phyloP scores from a whole-genome alignment of 2,329 filamentous ascomycete genomes.

The Ophiostoma ulmi region DNA sequence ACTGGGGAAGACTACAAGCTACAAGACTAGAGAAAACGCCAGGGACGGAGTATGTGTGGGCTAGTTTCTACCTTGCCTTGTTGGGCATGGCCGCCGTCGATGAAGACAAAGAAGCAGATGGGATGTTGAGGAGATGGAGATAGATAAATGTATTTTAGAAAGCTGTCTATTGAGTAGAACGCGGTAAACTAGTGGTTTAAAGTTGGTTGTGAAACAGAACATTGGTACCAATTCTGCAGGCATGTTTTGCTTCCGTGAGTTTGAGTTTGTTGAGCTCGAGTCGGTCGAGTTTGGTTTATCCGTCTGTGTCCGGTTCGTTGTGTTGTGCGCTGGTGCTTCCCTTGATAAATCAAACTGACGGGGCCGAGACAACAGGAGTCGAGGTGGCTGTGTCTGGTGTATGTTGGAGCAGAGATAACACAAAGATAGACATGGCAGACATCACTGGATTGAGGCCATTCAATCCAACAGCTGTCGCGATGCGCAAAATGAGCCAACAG shows the following conservation, averaged over 20 bases:
- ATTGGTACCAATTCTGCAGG: too few species aligned
- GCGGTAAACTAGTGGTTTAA: neutral
- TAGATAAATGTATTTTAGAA: neutral
- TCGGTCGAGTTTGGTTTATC: neutral
- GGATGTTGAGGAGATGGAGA: neutral
- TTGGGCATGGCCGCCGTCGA: conserved; percentile 5
- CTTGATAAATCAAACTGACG: neutral
- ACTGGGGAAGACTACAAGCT: neutral
- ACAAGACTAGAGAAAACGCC: neutral
- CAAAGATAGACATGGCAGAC: neutral
- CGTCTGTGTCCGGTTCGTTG: neutral
- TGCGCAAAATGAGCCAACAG: neutral
- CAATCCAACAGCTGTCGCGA: neutral
- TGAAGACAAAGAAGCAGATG: neutral
- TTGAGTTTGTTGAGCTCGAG: neutral
- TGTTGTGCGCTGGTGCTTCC: neutral
- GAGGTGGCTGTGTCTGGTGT: neutral
- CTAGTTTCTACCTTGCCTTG: neutral
- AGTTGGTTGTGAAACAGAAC: neutral
- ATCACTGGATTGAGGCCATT: neutral
- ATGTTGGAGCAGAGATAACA: neutral
- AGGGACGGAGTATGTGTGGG: neutral
- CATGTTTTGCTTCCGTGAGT: neutral
- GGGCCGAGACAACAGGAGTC: neutral
- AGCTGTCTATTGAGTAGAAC: neutral